phyloP scores from a whole-genome alignment of 306 rosid genomes.

The Dryas alaskensis region DNA sequence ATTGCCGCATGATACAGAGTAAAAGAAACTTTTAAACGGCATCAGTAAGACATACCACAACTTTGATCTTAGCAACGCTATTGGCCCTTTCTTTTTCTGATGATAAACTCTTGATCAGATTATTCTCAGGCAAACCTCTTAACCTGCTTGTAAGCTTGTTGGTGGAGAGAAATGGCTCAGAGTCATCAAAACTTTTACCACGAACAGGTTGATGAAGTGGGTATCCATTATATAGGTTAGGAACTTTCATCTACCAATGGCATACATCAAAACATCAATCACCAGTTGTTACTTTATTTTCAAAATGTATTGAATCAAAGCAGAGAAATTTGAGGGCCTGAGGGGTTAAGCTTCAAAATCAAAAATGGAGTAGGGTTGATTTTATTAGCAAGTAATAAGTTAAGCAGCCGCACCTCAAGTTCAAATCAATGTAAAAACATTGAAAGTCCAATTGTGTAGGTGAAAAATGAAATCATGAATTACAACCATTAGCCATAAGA shows the following conservation, averaged over 20 bases:
- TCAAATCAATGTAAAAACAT: background rate
- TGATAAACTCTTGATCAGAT: slow-evolving; percentile 50
- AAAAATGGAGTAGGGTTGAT: background rate
- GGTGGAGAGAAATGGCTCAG: slow-evolving; percentile 37
- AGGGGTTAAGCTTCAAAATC: background rate
- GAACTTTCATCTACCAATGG: slow-evolving; percentile 33
- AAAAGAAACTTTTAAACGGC: background rate
- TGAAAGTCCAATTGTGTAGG: too few relatives aligned
- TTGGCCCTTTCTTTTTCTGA: slow-evolving; percentile 71
- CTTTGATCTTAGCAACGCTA: slow-evolving; percentile 80
- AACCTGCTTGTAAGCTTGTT: slow-evolving; percentile 43
- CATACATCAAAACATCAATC: slow-evolving; percentile 20
- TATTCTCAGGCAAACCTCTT: slow-evolving; percentile 52
- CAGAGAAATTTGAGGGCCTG: background rate
- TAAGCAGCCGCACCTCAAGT: background rate
- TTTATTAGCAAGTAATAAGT: background rate
- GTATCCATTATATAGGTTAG: slow-evolving; percentile 29
- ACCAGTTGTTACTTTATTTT: background rate
- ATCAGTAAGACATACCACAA: slow-evolving; percentile 56
- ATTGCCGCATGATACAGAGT: slow-evolving; percentile 2
- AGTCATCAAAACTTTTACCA: slow-evolving; percentile 51
- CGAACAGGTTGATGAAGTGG: slow-evolving; percentile 27
- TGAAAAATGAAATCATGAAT: too few relatives aligned
- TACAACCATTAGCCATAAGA: too few relatives aligned
- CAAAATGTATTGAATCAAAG: too few relatives aligned